Conservation (phyloP, 495 filamentous ascomycete species). For the Trichoderma reesei region DNA sequence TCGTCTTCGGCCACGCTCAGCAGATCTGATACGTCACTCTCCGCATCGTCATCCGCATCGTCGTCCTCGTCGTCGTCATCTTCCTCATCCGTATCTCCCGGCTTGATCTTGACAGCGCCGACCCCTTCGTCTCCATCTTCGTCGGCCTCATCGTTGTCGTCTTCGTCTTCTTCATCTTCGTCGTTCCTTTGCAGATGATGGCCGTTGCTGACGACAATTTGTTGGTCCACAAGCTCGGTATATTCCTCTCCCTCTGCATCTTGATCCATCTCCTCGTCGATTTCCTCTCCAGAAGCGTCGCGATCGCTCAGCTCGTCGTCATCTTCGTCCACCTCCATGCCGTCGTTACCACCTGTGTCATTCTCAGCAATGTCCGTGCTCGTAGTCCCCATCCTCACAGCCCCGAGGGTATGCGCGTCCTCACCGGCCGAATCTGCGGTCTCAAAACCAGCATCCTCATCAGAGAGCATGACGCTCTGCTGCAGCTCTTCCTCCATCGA, state of each 20-base stretch:
- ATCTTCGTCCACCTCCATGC: conserved; percentile 8
- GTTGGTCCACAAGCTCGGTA: conserved; percentile 15
- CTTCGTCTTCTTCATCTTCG: conserved; percentile 30
- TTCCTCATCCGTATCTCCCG: conserved; percentile 41
- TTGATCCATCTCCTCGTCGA: conserved; percentile 25
- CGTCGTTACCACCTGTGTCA: conserved; percentile 15
- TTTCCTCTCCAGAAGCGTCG: conserved; percentile 25
- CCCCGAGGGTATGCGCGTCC: not conserved
- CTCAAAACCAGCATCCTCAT: conserved; percentile 28
- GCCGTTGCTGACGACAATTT: not conserved
- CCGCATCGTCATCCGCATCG: conserved; percentile 21
- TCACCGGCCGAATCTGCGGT: conserved; percentile 6
- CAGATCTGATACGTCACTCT: conserved; percentile 24
- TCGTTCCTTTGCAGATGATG: conserved; percentile 3
- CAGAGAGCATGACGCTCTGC: conserved; percentile 37
- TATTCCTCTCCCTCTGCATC: conserved; percentile 34
- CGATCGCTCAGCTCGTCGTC: conserved; percentile 37
- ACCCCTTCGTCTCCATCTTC: conserved; percentile 54
- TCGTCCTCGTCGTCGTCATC: conserved; percentile 33
- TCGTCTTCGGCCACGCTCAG: conserved; percentile 33
- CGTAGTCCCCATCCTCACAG: no score
- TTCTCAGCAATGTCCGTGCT: not conserved
- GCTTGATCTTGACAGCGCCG: conserved; percentile 62
- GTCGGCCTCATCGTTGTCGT: conserved; percentile 39
- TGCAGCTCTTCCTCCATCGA: conserved; percentile 43